Conservation (phyloP, 306 rosid species). For the Echinosophora koreensis region DNA sequence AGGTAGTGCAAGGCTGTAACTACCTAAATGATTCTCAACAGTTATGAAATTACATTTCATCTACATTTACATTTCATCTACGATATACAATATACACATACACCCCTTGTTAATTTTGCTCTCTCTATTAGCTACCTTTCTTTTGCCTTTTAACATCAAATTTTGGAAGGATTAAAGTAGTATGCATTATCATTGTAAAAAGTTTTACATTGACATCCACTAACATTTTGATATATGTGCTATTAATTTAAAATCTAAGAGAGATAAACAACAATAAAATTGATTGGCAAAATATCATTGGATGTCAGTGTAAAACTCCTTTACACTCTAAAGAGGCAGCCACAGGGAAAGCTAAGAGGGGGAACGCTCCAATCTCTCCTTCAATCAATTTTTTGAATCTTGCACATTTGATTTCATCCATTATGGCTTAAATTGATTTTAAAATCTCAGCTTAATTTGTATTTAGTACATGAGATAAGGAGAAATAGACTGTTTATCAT, state of each 20-base stretch:
- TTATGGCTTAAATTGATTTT: neutral
- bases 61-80: too few relatives aligned
- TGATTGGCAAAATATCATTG: too few relatives aligned
- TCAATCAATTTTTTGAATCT: neutral
- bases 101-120: neutral
- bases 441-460: neutral
- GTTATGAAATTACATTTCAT: too few relatives aligned
- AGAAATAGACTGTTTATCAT: neutral
- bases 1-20: too few relatives aligned
- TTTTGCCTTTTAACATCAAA: constrained; percentile 21
- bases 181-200: too few relatives aligned
- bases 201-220: too few relatives aligned
- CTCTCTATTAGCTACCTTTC: neutral
- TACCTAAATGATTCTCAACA: too few relatives aligned
- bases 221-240: too few relatives aligned
- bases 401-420: neutral
- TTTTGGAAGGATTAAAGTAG: neutral
- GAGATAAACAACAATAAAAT: too few relatives aligned
- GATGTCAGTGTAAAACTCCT: too few relatives aligned
- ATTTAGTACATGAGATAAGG: neutral
- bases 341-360: neutral
- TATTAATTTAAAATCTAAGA: too few relatives aligned
- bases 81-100: too few relatives aligned
- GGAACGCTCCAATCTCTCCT: neutral
- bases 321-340: neutral